phyloP scores from a whole-genome alignment of 148 eudicot species.

The Nepenthes gracilis region DNA sequence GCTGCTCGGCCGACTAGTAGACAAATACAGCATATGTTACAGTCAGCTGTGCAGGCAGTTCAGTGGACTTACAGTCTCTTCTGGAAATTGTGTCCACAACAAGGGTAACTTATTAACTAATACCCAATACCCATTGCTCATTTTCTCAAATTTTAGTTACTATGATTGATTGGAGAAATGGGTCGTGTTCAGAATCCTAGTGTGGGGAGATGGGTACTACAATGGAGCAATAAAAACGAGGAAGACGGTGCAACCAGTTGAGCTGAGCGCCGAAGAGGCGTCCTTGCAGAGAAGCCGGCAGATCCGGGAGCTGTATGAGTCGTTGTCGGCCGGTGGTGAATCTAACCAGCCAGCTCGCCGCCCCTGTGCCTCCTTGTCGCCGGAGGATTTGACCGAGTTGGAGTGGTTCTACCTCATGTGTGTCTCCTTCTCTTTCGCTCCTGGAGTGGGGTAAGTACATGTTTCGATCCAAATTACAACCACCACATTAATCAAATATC shows the following conservation, averaged over 20 bases:
- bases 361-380: conserved; percentile 73
- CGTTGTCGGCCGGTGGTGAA: conserved; percentile 62
- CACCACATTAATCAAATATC: too few relatives aligned
- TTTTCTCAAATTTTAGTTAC: too few relatives aligned
- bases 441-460: conserved; percentile 57
- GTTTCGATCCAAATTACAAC: neutral
- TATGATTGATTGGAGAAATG: too few relatives aligned
- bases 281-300: conserved; percentile 74
- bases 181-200: conserved; percentile 28
- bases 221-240: conserved; percentile 88
- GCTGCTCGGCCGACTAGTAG: conserved; percentile 16
- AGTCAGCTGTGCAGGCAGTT: conserved; percentile 56
- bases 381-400: conserved; percentile 84
- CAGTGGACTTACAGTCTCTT: conserved; percentile 85
- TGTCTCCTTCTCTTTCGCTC: conserved; percentile 83
- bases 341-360: conserved; percentile 29
- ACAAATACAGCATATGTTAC: conserved; percentile 48
- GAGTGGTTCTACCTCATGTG: conserved; percentile 98
- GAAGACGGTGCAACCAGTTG: conserved; percentile 64
- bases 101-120: conserved; percentile 42
- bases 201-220: conserved; percentile 88
- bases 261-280: conserved; percentile 55
- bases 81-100: conserved; percentile 76
- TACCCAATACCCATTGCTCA: neutral
- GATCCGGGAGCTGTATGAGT: conserved; percentile 64